Percentiles rank a stretch among this genome's conserved stretches.
phyloP scores from a whole-genome alignment of 495 filamentous ascomycete genomes.

The Cenococcum geophilum region DNA sequence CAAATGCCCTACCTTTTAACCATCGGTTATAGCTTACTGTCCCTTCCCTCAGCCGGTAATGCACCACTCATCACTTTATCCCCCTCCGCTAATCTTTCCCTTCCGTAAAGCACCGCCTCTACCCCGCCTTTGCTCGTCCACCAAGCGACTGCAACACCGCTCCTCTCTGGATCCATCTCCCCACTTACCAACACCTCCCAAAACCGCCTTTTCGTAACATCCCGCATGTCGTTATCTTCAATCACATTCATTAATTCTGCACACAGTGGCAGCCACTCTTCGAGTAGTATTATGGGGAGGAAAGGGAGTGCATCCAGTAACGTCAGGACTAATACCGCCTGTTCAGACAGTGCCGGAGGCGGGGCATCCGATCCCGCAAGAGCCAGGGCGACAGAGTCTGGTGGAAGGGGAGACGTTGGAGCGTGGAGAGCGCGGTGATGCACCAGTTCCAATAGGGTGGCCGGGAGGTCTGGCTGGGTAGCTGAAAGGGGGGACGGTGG shows the following conservation, averaged over 20 bases:
- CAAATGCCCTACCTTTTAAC: too few relatives aligned
- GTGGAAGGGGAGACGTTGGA: constrained; percentile 46
- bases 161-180: constrained; percentile 87
- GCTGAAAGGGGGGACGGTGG: constrained; percentile 70
- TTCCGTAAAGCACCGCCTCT: constrained; percentile 57
- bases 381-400: constrained; percentile 32
- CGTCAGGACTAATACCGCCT: constrained; percentile 71
- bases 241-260: constrained; percentile 63
- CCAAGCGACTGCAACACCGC: constrained; percentile 77
- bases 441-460: constrained; percentile 75
- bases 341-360: constrained; percentile 59
- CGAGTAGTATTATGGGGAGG: constrained; percentile 60
- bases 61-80: constrained; percentile 56
- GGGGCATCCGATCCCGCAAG: constrained; percentile 27
- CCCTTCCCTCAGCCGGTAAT: constrained; percentile 29
- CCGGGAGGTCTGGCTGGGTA: constrained; percentile 66
- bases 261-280: constrained; percentile 69
- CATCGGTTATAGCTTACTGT: constrained; percentile 32
- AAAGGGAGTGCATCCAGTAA: constrained; percentile 77
- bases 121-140: constrained; percentile 70
- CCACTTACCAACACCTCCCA: constrained; percentile 79
- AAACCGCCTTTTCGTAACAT: constrained; percentile 64
- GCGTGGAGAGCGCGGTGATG: constrained; percentile 57
- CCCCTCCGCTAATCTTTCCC: constrained; percentile 30
- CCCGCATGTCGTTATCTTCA: constrained; percentile 54